Evolutionary conservation across 106 monocot genomes (phyloP), one percentile per base, ranked within the genome.

Genomic region (Amphibolis antarctica): DNA sequence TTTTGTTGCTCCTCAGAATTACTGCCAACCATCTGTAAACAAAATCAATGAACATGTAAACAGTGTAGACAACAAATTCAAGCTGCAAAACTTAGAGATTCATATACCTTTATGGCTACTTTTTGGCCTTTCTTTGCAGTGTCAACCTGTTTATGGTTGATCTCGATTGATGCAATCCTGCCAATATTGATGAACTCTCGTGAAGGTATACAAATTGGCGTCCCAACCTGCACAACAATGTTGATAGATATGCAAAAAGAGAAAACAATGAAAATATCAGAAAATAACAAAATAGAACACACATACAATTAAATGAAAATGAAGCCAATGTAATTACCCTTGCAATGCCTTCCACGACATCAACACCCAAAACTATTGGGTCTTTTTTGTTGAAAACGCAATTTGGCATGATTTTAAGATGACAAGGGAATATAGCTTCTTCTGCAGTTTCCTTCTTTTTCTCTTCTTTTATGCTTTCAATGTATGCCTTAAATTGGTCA

Each of bases 301-400:
- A 42, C 12, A 22, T 43, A 27, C 27, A 58, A 28, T 36, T 5
- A 11, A 10, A 43, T 18, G 31, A 21, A 25, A 12, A 18, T 31
- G 7, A 25, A 46, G 20, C 24, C 43, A 13, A 56, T 42, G 42
- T 29, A 59, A 28, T 28, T 73, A 96, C 96, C 90, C 83, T 88
- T 25, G 69, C 54, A 70, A 90, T 82, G 61, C 96, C 96, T 80
- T 90, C 90, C 66, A 78, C 42, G 63, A 96, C 74, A 78, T 96
- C 83, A 11, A 96, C 90, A 60, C 96, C 96, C 69, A 98, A 78
- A 73, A 98, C 78, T 66, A 98, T 98, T 43, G 96, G 96, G 44
- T 98, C 96, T 69, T 91, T 98, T 72, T 91, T 98, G 86, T 85
- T 90, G 67, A 98, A 90, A 50, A 86, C 69, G 59, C 86, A 98